These are phyloP conservation scores for Berkeleyomyces basicola DNA, from an alignment of 2,329 filamentous ascomycete species.

Conservation along the genomic window DNA sequence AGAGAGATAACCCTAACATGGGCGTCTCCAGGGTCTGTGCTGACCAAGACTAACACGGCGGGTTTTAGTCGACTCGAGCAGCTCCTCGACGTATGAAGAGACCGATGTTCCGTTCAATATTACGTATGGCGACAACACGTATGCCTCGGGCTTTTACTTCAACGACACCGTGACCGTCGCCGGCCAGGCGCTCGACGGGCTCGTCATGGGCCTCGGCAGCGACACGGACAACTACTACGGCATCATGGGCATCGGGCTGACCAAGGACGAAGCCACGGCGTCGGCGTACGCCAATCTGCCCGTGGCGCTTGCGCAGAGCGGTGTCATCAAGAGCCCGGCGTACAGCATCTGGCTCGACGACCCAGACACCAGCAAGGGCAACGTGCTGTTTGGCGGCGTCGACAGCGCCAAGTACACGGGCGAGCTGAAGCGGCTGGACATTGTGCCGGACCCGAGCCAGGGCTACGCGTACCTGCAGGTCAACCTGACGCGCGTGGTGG, in stretches of 20 bases:
- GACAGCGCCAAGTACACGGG: slow-evolving; percentile 59
- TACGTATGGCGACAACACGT: slow-evolving; percentile 43
- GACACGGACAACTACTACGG: slow-evolving; percentile 40
- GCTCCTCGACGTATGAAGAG: slow-evolving; percentile 31
- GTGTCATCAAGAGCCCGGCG: slow-evolving; percentile 46
- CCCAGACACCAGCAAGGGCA: slow-evolving; percentile 44
- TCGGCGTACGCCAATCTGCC: slow-evolving; percentile 42
- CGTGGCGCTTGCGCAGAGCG: slow-evolving; percentile 43
- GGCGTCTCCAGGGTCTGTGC: not conserved
- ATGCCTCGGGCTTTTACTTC: slow-evolving; percentile 41
- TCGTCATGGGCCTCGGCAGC: slow-evolving; percentile 42
- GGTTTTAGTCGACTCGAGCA: slow-evolving; percentile 27
- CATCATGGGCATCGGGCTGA: slow-evolving; percentile 44
- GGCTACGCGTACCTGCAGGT: slow-evolving; percentile 32
- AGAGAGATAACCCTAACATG: not conserved
- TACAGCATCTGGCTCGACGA: slow-evolving; percentile 57
- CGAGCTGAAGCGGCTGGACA: slow-evolving; percentile 41
- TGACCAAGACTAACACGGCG: slow-evolving; percentile 13
- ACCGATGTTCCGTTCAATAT: slow-evolving; percentile 37
- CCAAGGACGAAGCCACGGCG: slow-evolving; percentile 31
- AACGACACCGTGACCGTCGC: slow-evolving; percentile 39
- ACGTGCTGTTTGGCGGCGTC: slow-evolving; percentile 65
- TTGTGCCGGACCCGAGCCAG: slow-evolving; percentile 29
- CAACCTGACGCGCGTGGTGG: slow-evolving; percentile 30
- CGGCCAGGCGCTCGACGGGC: slow-evolving; percentile 31